Conservation (phyloP, 306 rosid species). For the Oxytropis ochrocephala region DNA sequence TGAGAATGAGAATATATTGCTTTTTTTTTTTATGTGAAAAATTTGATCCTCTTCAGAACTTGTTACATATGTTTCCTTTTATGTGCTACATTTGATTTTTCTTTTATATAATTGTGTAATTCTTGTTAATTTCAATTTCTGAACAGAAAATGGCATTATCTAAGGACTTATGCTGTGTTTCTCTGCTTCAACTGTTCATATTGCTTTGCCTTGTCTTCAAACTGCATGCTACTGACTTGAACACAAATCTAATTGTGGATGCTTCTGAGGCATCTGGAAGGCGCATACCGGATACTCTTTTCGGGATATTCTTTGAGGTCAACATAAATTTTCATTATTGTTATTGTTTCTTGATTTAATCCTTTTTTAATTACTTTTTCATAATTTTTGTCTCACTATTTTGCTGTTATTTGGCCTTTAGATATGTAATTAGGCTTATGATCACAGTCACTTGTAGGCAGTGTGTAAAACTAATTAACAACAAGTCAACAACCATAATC, state of each 20-base stretch:
- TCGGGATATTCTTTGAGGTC: slow-evolving; percentile 85
- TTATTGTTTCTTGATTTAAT: background rate
- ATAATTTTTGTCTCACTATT: no score
- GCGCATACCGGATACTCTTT: no score
- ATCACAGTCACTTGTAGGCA: background rate
- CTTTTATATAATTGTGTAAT: no score
- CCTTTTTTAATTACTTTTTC: no score
- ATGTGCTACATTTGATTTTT: no score
- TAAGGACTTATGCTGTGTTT: slow-evolving; percentile 30
- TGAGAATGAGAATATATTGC: no score
- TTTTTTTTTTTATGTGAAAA: no score
- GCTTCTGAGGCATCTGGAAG: slow-evolving; percentile 63
- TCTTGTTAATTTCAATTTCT: no score
- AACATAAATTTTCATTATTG: background rate
- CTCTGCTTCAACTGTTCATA: slow-evolving; percentile 36
- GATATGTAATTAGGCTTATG: no score
- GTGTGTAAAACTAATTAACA: background rate
- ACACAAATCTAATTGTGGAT: slow-evolving; percentile 40
- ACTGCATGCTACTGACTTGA: slow-evolving; percentile 33
- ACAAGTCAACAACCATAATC: background rate
- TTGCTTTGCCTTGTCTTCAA: slow-evolving; percentile 29
- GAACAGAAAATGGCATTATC: slow-evolving; percentile 49
- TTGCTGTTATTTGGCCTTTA: no score
- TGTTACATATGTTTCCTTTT: no score
- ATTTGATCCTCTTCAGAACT: no score